Conservation (phyloP, 106 monocot genomes). For the Allium fistulosum region DNA sequence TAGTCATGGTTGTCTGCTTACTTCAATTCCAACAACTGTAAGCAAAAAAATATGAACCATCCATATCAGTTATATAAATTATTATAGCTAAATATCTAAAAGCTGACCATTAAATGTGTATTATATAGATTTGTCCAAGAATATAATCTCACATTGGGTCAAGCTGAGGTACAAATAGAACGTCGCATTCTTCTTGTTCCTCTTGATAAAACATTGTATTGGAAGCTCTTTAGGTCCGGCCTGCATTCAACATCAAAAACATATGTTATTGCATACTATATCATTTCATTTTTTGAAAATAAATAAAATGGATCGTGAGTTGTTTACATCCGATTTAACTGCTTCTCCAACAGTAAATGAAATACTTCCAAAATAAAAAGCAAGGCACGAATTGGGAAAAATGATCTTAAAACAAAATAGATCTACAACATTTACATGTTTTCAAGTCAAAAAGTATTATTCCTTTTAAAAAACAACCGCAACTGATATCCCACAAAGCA, state of each 20-base stretch:
- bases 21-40: neutral
- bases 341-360: too few species aligned
- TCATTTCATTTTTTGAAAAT: too few species aligned
- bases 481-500: neutral
- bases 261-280: neutral
- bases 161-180: slow-evolving; percentile 60
- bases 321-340: too few species aligned
- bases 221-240: slow-evolving; percentile 53
- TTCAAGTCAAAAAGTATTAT: too few species aligned
- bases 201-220: slow-evolving; percentile 68
- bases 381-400: too few species aligned
- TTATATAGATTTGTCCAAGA: neutral
- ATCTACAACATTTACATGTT: neutral
- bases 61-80: neutral
- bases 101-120: neutral
- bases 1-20: neutral
- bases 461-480: too few species aligned
- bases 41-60: neutral
- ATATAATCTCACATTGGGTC: slow-evolving; percentile 36
- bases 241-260: slow-evolving; percentile 21
- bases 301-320: too few species aligned
- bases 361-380: too few species aligned
- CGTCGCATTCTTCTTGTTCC: slow-evolving; percentile 67
- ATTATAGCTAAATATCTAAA: neutral
- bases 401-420: neutral